Conservation (phyloP, 1,284 basidiomycete genomes). For the Pholiota adiposa region DNA sequence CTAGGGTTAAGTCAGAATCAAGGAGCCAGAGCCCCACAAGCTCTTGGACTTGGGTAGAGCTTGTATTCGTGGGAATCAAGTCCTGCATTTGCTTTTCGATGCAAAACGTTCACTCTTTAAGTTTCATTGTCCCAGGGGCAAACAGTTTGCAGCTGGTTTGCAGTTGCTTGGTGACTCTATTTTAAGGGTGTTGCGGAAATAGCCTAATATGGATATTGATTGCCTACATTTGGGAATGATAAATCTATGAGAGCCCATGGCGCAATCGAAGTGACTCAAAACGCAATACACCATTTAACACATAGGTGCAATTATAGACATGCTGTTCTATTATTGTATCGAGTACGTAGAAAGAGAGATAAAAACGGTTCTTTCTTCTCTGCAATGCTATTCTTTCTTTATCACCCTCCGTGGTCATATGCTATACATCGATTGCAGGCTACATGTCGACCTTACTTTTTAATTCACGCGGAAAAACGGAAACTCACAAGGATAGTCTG, state of each 20-base stretch:
- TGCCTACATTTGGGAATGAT: slow-evolving; percentile 4
- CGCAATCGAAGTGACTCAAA: slow-evolving; percentile 1
- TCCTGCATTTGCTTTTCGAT: too few species aligned
- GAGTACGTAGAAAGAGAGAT: not conserved
- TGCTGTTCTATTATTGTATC: not conserved
- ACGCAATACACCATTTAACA: slow-evolving; percentile 1
- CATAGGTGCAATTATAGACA: not conserved
- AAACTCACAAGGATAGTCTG: not conserved
- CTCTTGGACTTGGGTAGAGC: too few species aligned
- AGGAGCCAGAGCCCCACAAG: too few species aligned
- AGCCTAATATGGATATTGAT: slow-evolving; percentile 1
- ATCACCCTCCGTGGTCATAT: not conserved
- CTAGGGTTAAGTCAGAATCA: too few species aligned
- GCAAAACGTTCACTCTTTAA: not conserved
- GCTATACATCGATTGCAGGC: not conserved
- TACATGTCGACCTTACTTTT: slow-evolving; percentile 12
- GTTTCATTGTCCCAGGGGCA: not conserved
- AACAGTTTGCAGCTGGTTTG: not conserved
- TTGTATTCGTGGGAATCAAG: not conserved
- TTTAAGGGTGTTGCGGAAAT: not conserved
- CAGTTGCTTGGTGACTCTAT: not conserved
- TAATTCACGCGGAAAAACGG: not conserved
- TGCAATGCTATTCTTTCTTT: not conserved
- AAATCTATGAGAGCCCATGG: slow-evolving; percentile 1
- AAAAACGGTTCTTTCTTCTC: not conserved